Evolutionary conservation across 2,329 filamentous ascomycete genomes (phyloP), one percentile per base, ranked within the genome.

Genomic region (Pseudocercospora vitis): DNA sequence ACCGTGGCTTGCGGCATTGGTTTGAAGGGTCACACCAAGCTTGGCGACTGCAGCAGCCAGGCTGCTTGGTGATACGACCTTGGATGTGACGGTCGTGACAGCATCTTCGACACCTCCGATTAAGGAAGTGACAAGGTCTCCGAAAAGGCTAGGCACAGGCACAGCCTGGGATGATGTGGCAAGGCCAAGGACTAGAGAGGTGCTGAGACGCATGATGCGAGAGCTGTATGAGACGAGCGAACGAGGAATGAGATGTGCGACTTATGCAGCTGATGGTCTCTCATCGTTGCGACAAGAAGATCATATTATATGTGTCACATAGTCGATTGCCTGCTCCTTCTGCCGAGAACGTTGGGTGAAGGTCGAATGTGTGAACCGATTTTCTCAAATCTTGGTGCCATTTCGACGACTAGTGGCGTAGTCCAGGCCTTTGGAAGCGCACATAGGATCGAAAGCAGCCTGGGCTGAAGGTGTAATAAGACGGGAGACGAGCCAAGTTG

Each of bases 41-140:
- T 52, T 52, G 29, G 40, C 40, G 12, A 52, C 50, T 16, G 50
- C 50, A 47, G 28, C 32, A 21, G 50, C 50, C n/a, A 52, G 29
- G 26, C 19, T 29, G 11, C 32, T 35, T n/a, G 50, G 26, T n/a
- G 50, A 46, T 14, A 14, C 28, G 40, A 47, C 40, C 21, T 46
- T 18, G 12, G 50, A 47, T 18, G 50, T 52, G 29, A 47, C 29
- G 7, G 50, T 52, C 9, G 50, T 52, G 31, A 52, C 42, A n/a
- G 45, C 23, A 31, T 47, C 47, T 9, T 52, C 29, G 19, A 52
- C 42, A 16, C 26, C 21, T n/a, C 28, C 42, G 12, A 32, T 26
- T 14, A 52, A 18, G 14, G 37, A 32, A 12, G 50, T 42, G 19
- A 47, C 28, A 11, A 52, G 40, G n/a, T 52, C 50, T 24, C 50